phyloP scores from a whole-genome alignment of 768 basidiomycete genomes.

The Hebeloma cylindrosporum region DNA sequence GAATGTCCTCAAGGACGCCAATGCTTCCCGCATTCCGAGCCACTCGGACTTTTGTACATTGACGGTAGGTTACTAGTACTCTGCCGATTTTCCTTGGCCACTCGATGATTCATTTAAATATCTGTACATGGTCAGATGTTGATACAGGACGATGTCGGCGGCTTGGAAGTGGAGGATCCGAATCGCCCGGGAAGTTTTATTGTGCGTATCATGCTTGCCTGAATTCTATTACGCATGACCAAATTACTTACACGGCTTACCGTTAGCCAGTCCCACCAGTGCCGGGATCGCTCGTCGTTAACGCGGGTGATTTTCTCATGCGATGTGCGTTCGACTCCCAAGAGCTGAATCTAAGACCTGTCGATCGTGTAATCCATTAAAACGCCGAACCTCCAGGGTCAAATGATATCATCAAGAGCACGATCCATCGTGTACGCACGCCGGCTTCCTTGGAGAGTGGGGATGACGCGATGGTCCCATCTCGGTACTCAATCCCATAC shows the following conservation, averaged over 20 bases:
- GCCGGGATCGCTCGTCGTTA: slow-evolving; percentile 48
- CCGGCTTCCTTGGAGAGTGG: slow-evolving; percentile 25
- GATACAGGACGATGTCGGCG: slow-evolving; percentile 60
- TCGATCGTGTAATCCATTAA: not conserved
- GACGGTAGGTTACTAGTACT: slow-evolving; percentile 34
- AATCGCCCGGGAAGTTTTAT: slow-evolving; percentile 41
- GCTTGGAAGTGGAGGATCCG: slow-evolving; percentile 62
- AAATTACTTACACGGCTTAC: not conserved
- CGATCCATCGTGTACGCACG: slow-evolving; percentile 52
- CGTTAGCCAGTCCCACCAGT: slow-evolving; percentile 41
- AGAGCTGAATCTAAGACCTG: not conserved
- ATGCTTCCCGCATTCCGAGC: slow-evolving; percentile 44
- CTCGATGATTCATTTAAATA: not conserved
- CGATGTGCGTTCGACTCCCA: slow-evolving; percentile 34
- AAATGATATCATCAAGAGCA: slow-evolving; percentile 48
- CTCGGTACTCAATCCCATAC: slow-evolving; percentile 64
- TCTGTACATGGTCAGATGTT: slow-evolving; percentile 33
- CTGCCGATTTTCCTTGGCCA: not conserved
- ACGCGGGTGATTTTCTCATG: slow-evolving; percentile 52
- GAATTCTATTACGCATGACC: not conserved
- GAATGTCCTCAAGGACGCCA: slow-evolving; percentile 32
- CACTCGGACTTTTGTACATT: slow-evolving; percentile 58
- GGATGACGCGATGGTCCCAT: slow-evolving; percentile 39
- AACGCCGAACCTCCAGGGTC: slow-evolving; percentile 44
- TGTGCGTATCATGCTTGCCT: slow-evolving; percentile 20